Base-by-base conservation (phyloP, 352 stramenopile species). In the Globisporangium iwayamae region DNA sequence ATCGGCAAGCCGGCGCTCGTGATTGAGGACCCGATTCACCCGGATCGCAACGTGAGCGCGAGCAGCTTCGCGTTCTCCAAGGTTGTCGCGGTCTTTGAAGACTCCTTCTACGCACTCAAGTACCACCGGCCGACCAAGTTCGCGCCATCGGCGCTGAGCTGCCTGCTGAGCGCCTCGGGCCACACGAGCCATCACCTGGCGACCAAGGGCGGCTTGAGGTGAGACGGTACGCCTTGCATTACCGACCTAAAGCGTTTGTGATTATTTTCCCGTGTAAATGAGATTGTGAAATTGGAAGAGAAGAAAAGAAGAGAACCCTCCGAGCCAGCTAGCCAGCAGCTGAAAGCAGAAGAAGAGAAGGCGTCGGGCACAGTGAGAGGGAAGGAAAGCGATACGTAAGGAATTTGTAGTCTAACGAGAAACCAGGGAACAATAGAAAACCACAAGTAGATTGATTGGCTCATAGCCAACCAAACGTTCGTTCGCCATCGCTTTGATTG, bases 11-110 rank as follows among this genome's bases (percentile, higher is more conserved):
- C 81, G 30, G 72, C 77, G 43, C 70, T 96, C n/a, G 85, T 96
- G 62, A 90, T 96, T n/a, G 85, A 96, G 53, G 87, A 94, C 64
- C 85, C 87, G n/a, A 94, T 96, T 62, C 79, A 96, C 57, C 85
- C 87, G 4, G 85, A 94, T 56, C 82, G 85, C 62, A 96, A 96
- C 39, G 87, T 96, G 7, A 90, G 85, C 47, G 85, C 87, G n/a
- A 89, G 83, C 56, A 96, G 83, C 70, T 96, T 92, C 66, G 85
- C 85, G 18, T 94, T 93, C 57, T 81, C 81, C 51, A 91, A 91
- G 54, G 85, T 96, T 25, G 85, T 96, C 8, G 79, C 85, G 0
- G 66, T 93, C 46, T 94, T 94, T 60, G 87, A 96, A 56, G 87
- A 96, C 65, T 85, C 85, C 36, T 96, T 85, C 65, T 94, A 92